phyloP scores from a whole-genome alignment of 1,284 basidiomycete genomes.

The Inonotus hispidus region DNA sequence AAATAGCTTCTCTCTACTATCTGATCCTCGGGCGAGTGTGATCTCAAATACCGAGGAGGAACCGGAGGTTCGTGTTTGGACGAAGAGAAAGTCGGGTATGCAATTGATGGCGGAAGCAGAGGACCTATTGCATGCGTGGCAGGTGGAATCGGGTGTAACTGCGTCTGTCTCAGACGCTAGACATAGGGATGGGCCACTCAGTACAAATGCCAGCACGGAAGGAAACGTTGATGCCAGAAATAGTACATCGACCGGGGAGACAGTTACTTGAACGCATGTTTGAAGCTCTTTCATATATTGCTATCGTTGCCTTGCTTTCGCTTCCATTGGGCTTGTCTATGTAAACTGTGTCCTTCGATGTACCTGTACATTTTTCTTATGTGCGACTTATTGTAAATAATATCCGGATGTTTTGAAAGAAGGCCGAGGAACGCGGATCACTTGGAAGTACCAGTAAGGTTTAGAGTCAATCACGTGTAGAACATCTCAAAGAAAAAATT shows the following conservation, averaged over 20 bases:
- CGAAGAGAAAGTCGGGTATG: constrained; percentile 9
- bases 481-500: neutral
- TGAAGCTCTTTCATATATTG: neutral
- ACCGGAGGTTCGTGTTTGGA: constrained; percentile 9
- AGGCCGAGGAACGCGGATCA: too few relatives aligned
- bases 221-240: neutral
- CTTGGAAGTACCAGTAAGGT: too few relatives aligned
- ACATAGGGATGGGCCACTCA: neutral
- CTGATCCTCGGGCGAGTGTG: constrained; percentile 1
- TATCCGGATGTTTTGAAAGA: too few relatives aligned
- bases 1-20: too few relatives aligned
- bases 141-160: constrained; percentile 3
- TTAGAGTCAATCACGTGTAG: neutral
- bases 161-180: constrained; percentile 6
- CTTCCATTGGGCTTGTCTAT: too few relatives aligned
- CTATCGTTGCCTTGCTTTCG: neutral
- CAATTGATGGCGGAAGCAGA: constrained; percentile 12
- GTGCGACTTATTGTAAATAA: too few relatives aligned
- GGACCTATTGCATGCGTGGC: constrained; percentile 11
- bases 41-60: constrained; percentile 8
- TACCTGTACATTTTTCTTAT: too few relatives aligned
- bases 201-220: neutral
- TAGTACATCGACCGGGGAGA: neutral
- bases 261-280: neutral
- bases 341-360: too few relatives aligned